Percentiles rank a stretch among this genome's conserved stretches.
Conservation (phyloP, 768 basidiomycete genomes). For the Rhodotorula diobovata region DNA sequence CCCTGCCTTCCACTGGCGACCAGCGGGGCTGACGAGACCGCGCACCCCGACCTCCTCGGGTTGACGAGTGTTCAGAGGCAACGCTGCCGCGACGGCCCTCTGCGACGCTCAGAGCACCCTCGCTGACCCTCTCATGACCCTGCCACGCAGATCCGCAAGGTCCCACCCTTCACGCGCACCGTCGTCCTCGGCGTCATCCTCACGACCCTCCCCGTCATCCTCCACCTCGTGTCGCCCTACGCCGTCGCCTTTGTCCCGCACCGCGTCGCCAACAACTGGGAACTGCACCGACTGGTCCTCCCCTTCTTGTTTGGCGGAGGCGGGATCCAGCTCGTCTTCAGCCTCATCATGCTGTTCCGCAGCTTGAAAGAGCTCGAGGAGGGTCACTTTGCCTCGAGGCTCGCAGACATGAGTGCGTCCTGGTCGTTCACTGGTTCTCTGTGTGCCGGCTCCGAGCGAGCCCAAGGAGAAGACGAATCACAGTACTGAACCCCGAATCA, state of each 20-base stretch:
- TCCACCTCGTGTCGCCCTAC: slow-evolving; percentile 57
- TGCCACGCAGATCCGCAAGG: slow-evolving; percentile 59
- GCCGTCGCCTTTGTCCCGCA: slow-evolving; percentile 56
- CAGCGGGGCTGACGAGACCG: too few species aligned
- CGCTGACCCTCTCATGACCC: not conserved
- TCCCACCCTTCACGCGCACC: slow-evolving; percentile 76
- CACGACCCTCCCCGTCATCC: slow-evolving; percentile 59
- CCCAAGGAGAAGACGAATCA: too few species aligned
- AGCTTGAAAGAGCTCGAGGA: slow-evolving; percentile 63
- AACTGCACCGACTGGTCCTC: slow-evolving; percentile 56
- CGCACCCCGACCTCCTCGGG: too few species aligned
- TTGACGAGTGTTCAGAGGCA: too few species aligned
- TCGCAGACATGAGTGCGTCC: slow-evolving; percentile 75
- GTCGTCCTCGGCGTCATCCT: slow-evolving; percentile 60
- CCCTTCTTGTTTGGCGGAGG: slow-evolving; percentile 69
- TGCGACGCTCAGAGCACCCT: too few species aligned
- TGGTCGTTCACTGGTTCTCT: too few species aligned
- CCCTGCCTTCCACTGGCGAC: too few species aligned
- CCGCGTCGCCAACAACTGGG: slow-evolving; percentile 50
- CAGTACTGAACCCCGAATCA: not conserved
- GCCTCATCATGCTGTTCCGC: slow-evolving; percentile 67
- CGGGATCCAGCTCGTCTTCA: slow-evolving; percentile 61
- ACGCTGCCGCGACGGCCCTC: too few species aligned
- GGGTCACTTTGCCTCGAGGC: slow-evolving; percentile 57
- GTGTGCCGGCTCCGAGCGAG: too few species aligned